Evolutionary conservation across 2,329 filamentous ascomycete genomes (phyloP), one percentile per base, ranked within the genome.

Genomic region (Aspergillus sclerotialis): DNA sequence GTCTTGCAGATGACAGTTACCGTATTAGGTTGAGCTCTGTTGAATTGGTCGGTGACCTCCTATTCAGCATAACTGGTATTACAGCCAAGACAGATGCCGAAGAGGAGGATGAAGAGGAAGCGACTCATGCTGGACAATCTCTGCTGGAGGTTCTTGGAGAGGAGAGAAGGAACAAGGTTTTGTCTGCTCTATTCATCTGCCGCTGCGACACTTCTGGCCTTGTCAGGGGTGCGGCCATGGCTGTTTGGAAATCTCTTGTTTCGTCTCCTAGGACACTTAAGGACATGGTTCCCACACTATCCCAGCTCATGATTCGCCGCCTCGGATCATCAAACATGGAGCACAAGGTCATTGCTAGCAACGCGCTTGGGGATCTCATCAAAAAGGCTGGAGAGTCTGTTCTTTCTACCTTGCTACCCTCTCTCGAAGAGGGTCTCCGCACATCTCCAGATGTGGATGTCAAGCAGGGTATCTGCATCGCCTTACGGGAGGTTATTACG

Each of bases 21-120:
- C 86, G 92, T 52, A 98, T 98, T 53, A 85, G 92, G 70, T 82
- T 98, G 59, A 96, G 90, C 62, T 98, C 93, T 30, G 92, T 98
- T 39, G 92, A 98, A 66, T 74, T 98, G 43, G 90, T 98, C 37
- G 92, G 92, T 49, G 93, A 98, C 55, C 72, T 98, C 31, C 75
- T 98, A 15, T 98, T 98, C 76, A 98, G 95, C 58, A 82, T 98
- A 39, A 95, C 89, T 16, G 92, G 92, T 56, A 89, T 96, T 57
- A 93, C 77, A 51, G 84, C 79, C 37, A 87, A 82, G 49, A 70
- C 79, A 13, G 84, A 87, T 30, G 82, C 86, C 33, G 83, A 87
- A 38, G 84, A 92, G 46, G 84, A 92, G 44, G 75, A 79, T 44
- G 75, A 79, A 42, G 81, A 85, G 38, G 73, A 71, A 38, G 84